phyloP scores from a whole-genome alignment of 2,329 filamentous ascomycete species.

The Aspergillus versicolor region DNA sequence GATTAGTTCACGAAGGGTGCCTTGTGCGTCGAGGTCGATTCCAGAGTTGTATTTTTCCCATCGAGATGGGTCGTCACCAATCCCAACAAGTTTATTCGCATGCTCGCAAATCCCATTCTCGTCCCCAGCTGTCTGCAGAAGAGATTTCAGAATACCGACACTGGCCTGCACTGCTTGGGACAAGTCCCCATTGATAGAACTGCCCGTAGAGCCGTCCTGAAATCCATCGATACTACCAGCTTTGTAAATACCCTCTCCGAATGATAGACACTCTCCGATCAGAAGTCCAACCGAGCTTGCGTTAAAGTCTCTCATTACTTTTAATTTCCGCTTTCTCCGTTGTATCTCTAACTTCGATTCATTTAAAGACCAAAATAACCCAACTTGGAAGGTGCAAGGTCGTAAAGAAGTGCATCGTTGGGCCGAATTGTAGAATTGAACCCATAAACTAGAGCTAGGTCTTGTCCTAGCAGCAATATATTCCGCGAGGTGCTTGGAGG shows the following conservation, averaged over 20 bases:
- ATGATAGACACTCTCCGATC: slow-evolving; percentile 78
- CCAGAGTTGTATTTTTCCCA: slow-evolving; percentile 12
- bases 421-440: slow-evolving; percentile 76
- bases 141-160: slow-evolving; percentile 80
- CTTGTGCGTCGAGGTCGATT: slow-evolving; percentile 31
- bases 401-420: slow-evolving; percentile 72
- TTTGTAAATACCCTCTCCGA: slow-evolving; percentile 60
- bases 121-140: slow-evolving; percentile 69
- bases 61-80: slow-evolving; percentile 61
- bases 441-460: slow-evolving; percentile 37
- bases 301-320: slow-evolving; percentile 72
- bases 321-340: slow-evolving; percentile 69
- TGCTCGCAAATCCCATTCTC: slow-evolving; percentile 57
- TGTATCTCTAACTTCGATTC: slow-evolving; percentile 72
- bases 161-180: slow-evolving; percentile 77
- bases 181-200: slow-evolving; percentile 50
- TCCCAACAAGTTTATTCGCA: slow-evolving; percentile 57
- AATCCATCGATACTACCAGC: slow-evolving; percentile 47
- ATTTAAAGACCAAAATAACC: slow-evolving; percentile 76
- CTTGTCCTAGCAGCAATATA: slow-evolving; percentile 4
- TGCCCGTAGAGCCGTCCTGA: slow-evolving; percentile 15
- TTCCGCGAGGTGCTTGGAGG: slow-evolving; percentile 33
- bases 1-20: slow-evolving; percentile 36
- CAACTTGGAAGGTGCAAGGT: slow-evolving; percentile 67
- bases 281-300: slow-evolving; percentile 84